phyloP scores from a whole-genome alignment of 441 rosid species.

The Metrosideros polymorpha region DNA sequence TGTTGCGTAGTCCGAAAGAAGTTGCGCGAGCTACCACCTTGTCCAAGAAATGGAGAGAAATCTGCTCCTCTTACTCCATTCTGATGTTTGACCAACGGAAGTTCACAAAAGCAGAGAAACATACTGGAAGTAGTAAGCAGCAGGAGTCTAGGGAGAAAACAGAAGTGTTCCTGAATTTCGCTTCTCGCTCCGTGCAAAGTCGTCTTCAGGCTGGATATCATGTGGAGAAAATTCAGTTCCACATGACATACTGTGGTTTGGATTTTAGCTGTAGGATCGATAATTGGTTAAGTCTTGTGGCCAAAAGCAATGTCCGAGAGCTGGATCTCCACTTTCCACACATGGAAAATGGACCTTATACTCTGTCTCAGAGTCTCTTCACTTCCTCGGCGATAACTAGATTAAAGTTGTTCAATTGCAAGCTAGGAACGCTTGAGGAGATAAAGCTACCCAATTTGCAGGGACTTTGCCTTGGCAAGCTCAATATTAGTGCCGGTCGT shows the following conservation, averaged over 20 bases:
- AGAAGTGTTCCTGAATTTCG: slow-evolving; percentile 7
- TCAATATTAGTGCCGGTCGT: background rate
- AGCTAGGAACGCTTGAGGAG: slow-evolving; percentile 4
- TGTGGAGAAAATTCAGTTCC: slow-evolving; percentile 16
- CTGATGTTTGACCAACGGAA: slow-evolving; percentile 20
- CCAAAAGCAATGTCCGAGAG: slow-evolving; percentile 10
- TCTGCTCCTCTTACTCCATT: slow-evolving; percentile 12
- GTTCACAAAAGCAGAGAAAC: background rate
- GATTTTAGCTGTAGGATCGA: background rate
- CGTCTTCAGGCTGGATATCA: background rate
- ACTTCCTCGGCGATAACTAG: slow-evolving; percentile 8
- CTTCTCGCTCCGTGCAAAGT: slow-evolving; percentile 11
- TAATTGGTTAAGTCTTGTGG: slow-evolving; percentile 13
- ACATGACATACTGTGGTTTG: slow-evolving; percentile 1
- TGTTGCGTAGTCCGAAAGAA: slow-evolving; percentile 20
- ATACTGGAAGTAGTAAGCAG: background rate
- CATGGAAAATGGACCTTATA: background rate
- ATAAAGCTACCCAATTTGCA: slow-evolving; percentile 10
- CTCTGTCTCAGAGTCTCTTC: slow-evolving; percentile 8
- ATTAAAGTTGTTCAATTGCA: slow-evolving; percentile 18
- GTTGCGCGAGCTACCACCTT: slow-evolving; percentile 18
- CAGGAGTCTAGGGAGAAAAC: background rate
- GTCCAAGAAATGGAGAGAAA: slow-evolving; percentile 25
- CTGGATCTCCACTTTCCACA: slow-evolving; percentile 14
- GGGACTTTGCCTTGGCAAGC: slow-evolving; percentile 15